A percentile compares a stretch with the other conserved stretches of the same genome.
phyloP scores from a whole-genome alignment of 2,329 filamentous ascomycete genomes.

The Penicillium vulpinum region DNA sequence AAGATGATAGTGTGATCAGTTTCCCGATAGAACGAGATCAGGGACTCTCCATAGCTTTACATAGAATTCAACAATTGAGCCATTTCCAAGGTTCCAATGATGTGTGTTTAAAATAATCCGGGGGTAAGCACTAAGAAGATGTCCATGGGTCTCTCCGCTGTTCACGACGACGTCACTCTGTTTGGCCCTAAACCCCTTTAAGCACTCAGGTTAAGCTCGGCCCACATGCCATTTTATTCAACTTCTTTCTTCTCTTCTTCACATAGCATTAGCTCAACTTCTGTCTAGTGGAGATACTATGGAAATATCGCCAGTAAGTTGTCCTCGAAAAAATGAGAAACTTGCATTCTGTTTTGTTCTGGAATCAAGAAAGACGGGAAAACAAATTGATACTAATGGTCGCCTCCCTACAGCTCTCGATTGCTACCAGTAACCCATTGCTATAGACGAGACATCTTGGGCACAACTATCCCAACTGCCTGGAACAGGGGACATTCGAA shows the following conservation, averaged over 20 bases:
- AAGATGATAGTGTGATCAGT: not conserved
- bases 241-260: slow-evolving; percentile 8
- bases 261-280: not conserved
- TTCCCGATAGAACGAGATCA: not conserved
- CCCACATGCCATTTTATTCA: slow-evolving; percentile 26
- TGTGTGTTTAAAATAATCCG: not conserved
- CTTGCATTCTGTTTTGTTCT: not conserved
- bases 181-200: slow-evolving; percentile 23
- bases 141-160: not conserved
- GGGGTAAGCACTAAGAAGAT: not conserved
- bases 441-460: not conserved
- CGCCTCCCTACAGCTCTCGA: slow-evolving; percentile 10
- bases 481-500: not conserved
- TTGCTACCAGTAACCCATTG: slow-evolving; percentile 12
- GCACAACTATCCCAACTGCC: not conserved
- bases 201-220: slow-evolving; percentile 18
- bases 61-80: too few species aligned
- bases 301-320: not conserved
- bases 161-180: slow-evolving; percentile 34
- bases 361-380: too few species aligned
- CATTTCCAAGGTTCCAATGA: not conserved
- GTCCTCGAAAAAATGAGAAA: not conserved
- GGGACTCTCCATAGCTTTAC: not conserved
- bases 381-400: slow-evolving; percentile 14
- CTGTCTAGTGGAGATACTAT: not conserved